Percentiles rank a stretch among this genome's conserved stretches.
These are phyloP conservation scores for Austroboletus sp. DNA, from an alignment of 1,284 basidiomycete genomes.

Conservation along the genomic window DNA sequence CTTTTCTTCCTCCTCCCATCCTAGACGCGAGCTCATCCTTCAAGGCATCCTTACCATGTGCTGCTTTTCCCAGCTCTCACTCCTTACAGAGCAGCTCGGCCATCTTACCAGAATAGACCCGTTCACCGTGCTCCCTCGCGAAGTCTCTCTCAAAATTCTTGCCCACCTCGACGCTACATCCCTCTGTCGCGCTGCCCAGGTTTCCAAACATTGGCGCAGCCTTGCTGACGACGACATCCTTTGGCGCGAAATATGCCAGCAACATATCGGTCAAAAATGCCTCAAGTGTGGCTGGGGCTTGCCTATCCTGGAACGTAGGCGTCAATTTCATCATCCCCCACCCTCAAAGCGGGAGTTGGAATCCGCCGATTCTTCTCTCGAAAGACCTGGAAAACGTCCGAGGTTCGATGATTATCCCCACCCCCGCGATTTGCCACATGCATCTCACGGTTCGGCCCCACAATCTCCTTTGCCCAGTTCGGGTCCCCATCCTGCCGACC, in stretches of 20 bases:
- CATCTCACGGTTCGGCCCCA: constrained; percentile 16
- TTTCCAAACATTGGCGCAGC: constrained; percentile 77
- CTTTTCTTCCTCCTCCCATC: constrained; percentile 91
- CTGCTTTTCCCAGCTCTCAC: constrained; percentile 97
- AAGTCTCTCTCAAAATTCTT: constrained; percentile 86
- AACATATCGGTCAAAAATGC: constrained; percentile 97
- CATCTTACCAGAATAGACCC: constrained; percentile 95
- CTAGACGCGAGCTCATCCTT: constrained; percentile 86
- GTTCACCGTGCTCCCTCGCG: constrained; percentile 84
- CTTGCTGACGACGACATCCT: constrained; percentile 95
- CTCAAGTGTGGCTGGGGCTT: constrained; percentile 97
- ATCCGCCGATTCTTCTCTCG: constrained; percentile 17
- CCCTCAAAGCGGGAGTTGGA: constrained; percentile 38
- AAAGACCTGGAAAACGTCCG: constrained; percentile 48
- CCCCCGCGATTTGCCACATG: background rate
- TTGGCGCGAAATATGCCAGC: constrained; percentile 96
- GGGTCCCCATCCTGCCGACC: constrained; percentile 16
- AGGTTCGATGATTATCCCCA: constrained; percentile 30
- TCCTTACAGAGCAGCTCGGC: constrained; percentile 86
- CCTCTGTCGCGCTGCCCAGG: constrained; percentile 92
- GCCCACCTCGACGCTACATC: constrained; percentile 92
- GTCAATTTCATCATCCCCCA: constrained; percentile 36
- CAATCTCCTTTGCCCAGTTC: constrained; percentile 7
- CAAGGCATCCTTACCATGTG: constrained; percentile 99
- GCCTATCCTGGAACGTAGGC: constrained; percentile 78